Evolutionary conservation across 129 eudicot species (phyloP).

Genomic region (Artemisia tridentata): DNA sequence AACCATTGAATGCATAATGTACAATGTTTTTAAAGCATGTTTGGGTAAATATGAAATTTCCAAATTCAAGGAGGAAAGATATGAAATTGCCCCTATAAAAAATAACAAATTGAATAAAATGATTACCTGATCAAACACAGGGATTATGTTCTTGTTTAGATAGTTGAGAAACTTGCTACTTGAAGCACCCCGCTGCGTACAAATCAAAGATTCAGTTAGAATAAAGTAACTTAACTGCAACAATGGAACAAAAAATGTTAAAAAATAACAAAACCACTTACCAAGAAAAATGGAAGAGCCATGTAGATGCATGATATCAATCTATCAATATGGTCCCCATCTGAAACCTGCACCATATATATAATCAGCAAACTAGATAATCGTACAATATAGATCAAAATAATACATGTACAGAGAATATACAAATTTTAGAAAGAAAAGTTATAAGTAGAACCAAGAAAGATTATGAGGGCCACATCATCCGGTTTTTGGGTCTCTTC

Average conservation of each 20-base stretch:
- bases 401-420: not conserved
- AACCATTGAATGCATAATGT: no score
- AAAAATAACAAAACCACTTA: slow-evolving; percentile 13
- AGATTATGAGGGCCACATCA: not conserved
- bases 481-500: not conserved
- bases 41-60: no score
- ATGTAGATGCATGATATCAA: slow-evolving; percentile 73
- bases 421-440: not conserved
- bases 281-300: slow-evolving; percentile 82
- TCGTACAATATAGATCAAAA: not conserved
- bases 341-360: slow-evolving; percentile 55
- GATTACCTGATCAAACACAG: slow-evolving; percentile 75
- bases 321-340: slow-evolving; percentile 77
- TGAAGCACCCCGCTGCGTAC: slow-evolving; percentile 81
- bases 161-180: slow-evolving; percentile 78
- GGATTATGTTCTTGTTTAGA: slow-evolving; percentile 72
- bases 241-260: not conserved
- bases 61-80: not conserved
- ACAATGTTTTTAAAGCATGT: no score
- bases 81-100: not conserved
- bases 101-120: not conserved
- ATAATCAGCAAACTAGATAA: slow-evolving; percentile 13
- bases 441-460: not conserved
- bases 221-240: slow-evolving; percentile 7
- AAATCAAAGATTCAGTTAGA: slow-evolving; percentile 19